Conservation (phyloP, 805 yeast genomes). For the Starmerella apis region DNA sequence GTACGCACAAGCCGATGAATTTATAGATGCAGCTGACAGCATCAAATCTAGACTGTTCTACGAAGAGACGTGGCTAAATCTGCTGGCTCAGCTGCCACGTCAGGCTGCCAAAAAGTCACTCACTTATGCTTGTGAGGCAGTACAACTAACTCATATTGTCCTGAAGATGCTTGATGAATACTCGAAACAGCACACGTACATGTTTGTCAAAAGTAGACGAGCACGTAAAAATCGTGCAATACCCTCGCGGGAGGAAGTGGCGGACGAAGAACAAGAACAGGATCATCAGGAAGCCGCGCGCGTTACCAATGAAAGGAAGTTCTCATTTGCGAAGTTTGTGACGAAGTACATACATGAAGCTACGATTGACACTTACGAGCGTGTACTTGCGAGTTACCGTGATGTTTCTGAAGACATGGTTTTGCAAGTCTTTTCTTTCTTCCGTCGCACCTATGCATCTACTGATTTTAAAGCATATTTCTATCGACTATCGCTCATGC, state of each 20-base stretch:
- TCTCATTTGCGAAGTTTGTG: slow-evolving; percentile 39
- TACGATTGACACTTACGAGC: slow-evolving; percentile 56
- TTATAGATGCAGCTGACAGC: slow-evolving; percentile 45
- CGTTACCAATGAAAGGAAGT: slow-evolving; percentile 38
- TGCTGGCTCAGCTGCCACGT: slow-evolving; percentile 50
- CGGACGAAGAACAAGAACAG: slow-evolving; percentile 24
- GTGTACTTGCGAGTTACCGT: slow-evolving; percentile 46
- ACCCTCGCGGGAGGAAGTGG: slow-evolving; percentile 31
- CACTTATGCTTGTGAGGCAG: slow-evolving; percentile 46
- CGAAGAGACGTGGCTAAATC: slow-evolving; percentile 47
- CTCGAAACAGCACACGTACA: slow-evolving; percentile 45
- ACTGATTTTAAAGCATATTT: slow-evolving; percentile 49
- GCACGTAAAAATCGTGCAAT: slow-evolving; percentile 34
- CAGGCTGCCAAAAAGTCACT: slow-evolving; percentile 55
- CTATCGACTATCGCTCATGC: slow-evolving; percentile 65
- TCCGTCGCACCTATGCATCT: slow-evolving; percentile 59
- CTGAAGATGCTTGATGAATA: slow-evolving; percentile 59
- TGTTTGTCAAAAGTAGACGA: slow-evolving; percentile 41
- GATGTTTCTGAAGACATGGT: slow-evolving; percentile 54
- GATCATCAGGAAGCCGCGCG: slow-evolving; percentile 28
- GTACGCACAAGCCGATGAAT: slow-evolving; percentile 36
- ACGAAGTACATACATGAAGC: slow-evolving; percentile 44
- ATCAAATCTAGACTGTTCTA: slow-evolving; percentile 61
- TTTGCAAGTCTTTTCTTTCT: slow-evolving; percentile 54
- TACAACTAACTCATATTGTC: slow-evolving; percentile 55